A percentile compares a stretch with the other conserved stretches of the same genome.
Conservation (phyloP, 2,329 filamentous ascomycete species). For the Orbilia ellipsospora region DNA sequence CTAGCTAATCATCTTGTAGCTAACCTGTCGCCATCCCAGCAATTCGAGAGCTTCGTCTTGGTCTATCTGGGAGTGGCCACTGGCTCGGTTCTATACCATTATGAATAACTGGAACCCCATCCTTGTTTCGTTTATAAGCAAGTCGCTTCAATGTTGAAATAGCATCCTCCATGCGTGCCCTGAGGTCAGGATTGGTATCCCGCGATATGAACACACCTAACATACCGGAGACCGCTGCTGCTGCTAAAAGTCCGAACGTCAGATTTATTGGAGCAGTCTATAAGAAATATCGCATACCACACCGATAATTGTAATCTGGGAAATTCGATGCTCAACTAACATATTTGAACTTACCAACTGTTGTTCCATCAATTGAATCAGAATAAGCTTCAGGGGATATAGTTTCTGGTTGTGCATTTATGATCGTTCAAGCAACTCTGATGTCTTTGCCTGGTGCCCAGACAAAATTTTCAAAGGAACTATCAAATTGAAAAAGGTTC, state of each 20-base stretch:
- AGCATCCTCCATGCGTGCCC: neutral
- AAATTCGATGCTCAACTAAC: too few relatives aligned
- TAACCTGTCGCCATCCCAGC: too few relatives aligned
- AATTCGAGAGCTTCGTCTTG: neutral
- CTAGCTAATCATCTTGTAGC: too few relatives aligned
- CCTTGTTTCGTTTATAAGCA: neutral
- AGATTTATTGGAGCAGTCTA: too few relatives aligned
- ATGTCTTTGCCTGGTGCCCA: neutral
- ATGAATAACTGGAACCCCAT: slow-evolving; percentile 7
- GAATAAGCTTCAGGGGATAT: neutral
- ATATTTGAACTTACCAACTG: neutral
- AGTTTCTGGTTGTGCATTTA: neutral
- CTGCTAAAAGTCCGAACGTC: neutral
- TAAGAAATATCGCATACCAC: too few relatives aligned
- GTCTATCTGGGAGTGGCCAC: neutral
- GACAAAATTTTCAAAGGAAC: neutral
- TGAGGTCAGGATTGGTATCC: neutral
- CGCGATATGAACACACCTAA: slow-evolving; percentile 11
- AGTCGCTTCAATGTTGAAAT: slow-evolving; percentile 1
- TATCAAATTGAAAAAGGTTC: neutral
- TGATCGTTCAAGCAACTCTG: neutral
- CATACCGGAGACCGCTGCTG: slow-evolving; percentile 15
- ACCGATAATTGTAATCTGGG: too few relatives aligned
- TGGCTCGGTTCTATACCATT: slow-evolving; percentile 4
- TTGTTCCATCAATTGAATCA: neutral